Evolutionary conservation across 495 filamentous ascomycete species (phyloP), one percentile per base, ranked within the genome.

Genomic region (Parathielavia appendiculata): DNA sequence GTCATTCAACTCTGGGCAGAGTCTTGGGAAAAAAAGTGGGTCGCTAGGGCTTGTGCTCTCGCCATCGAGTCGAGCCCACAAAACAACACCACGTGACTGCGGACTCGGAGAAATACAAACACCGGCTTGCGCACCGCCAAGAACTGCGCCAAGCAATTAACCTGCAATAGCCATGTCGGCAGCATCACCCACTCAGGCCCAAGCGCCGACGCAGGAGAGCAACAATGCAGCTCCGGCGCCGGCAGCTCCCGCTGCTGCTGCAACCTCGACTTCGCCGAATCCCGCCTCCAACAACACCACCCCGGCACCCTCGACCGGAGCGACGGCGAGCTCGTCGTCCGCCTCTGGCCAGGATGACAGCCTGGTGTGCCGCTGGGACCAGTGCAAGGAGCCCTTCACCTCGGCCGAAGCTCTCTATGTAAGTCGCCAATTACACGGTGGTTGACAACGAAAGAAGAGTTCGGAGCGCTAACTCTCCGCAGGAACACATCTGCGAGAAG

Each of bases 401-500:
- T 85, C 84, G 13, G 83, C 92, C 17, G 92, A 96, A 67, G 73
- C 81, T 53, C 89, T 98, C 64, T 98, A 97, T 73, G 92, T 97
- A 84, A 79, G 91, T 69, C 49, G 53, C 43, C 7, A 11, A 58
- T 23, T 49, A 57, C 26, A n/a, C n/a, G n/a, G n/a, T n/a, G n/a
- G n/a, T n/a, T n/a, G 26, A 30, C 2, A 30, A 30, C 6, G 2
- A 6, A 30, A 30, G 2, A 30, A 30, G 6, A 30, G 6, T 6
- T 3, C 26, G 6, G 26, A 23, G 4, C 44, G 44, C 71, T 57
- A 78, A 69, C 49, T 12, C 22, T 45, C 16, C 53, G 30, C 69
- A 98, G 92, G 95, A 97, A 63, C 95, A 99, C 70, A 90, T 99
- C 63, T 99, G 95, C 76, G 95, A 99, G 72, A 89, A 88, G 67